Evolutionary conservation across 805 yeast genomes (phyloP).

Genomic region (Yamadazyma tumulicola): DNA sequence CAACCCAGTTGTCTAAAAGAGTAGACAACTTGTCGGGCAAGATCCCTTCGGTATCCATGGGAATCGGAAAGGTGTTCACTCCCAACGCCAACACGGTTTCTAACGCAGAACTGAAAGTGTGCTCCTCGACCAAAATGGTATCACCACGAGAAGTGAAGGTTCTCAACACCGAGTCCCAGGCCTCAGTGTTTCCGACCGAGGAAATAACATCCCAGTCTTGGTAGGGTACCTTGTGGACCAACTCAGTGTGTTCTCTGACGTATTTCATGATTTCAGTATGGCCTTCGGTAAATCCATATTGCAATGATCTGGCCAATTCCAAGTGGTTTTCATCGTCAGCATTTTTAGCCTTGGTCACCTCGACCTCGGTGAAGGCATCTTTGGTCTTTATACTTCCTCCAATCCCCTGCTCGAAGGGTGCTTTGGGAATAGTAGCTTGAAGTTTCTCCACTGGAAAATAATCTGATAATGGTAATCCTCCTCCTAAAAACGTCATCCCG

Average conservation of each 20-base stretch:
- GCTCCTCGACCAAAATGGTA: constrained; percentile 76
- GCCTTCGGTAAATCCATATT: constrained; percentile 87
- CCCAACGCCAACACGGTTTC: constrained; percentile 79
- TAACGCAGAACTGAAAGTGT: constrained; percentile 77
- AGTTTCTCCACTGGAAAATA: constrained; percentile 89
- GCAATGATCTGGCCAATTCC: constrained; percentile 81
- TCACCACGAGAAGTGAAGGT: constrained; percentile 78
- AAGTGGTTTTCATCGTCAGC: constrained; percentile 42
- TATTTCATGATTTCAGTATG: constrained; percentile 66
- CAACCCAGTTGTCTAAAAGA: constrained; percentile 68
- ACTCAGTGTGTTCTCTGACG: constrained; percentile 70
- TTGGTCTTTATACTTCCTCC: constrained; percentile 51
- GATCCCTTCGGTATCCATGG: constrained; percentile 77
- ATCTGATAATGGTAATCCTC: constrained; percentile 89
- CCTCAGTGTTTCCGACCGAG: constrained; percentile 85
- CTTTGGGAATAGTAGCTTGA: constrained; percentile 65
- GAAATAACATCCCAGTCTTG: constrained; percentile 67
- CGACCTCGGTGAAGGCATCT: constrained; percentile 38
- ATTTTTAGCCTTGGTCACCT: constrained; percentile 29
- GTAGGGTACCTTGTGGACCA: constrained; percentile 44
- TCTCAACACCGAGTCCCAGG: constrained; percentile 81
- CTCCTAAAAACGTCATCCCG: constrained; percentile 83
- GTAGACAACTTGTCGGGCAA: constrained; percentile 65
- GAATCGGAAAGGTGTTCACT: constrained; percentile 63
- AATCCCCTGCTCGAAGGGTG: constrained; percentile 78